A percentile compares a stretch with the other conserved stretches of the same genome.
These are phyloP conservation scores for Cutaneotrichosporon cyanovorans DNA, from an alignment of 1,284 basidiomycete species.

Conservation along the genomic window DNA sequence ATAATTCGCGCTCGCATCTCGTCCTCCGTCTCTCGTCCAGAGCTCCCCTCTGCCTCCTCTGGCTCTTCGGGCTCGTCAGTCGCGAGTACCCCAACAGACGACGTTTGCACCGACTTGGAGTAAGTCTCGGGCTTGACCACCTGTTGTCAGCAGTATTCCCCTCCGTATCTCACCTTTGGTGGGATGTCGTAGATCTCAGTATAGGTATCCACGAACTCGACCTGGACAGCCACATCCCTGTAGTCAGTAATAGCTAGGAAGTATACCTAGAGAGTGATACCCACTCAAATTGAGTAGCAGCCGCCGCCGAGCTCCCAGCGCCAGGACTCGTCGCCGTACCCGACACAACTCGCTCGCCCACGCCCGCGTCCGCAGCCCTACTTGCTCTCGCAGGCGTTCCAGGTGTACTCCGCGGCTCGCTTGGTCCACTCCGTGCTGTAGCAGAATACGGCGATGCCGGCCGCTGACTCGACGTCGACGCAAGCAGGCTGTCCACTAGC, in stretches of 20 bases:
- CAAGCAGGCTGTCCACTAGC: conserved; percentile 56
- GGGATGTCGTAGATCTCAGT: conserved; percentile 85
- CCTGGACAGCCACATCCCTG: conserved; percentile 15
- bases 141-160: not conserved
- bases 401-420: too few species aligned
- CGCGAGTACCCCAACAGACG: conserved; percentile 27
- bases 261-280: too few species aligned
- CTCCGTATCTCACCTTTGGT: conserved; percentile 55
- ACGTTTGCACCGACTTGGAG: conserved; percentile 88
- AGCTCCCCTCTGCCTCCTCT: conserved; percentile 43
- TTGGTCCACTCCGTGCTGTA: too few species aligned
- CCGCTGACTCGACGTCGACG: conserved; percentile 30
- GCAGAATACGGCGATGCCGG: conserved; percentile 9
- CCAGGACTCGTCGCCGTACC: too few species aligned
- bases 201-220: conserved; percentile 76
- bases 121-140: conserved; percentile 52
- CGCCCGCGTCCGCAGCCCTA: too few species aligned
- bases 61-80: conserved; percentile 42
- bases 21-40: conserved; percentile 55
- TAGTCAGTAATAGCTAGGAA: too few species aligned
- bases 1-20: conserved; percentile 63
- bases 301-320: too few species aligned
- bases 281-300: not conserved
- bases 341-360: too few species aligned
- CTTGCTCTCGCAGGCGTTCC: too few species aligned